phyloP scores from a whole-genome alignment of 345 rosid species.

The Capsella bursapastoris region DNA sequence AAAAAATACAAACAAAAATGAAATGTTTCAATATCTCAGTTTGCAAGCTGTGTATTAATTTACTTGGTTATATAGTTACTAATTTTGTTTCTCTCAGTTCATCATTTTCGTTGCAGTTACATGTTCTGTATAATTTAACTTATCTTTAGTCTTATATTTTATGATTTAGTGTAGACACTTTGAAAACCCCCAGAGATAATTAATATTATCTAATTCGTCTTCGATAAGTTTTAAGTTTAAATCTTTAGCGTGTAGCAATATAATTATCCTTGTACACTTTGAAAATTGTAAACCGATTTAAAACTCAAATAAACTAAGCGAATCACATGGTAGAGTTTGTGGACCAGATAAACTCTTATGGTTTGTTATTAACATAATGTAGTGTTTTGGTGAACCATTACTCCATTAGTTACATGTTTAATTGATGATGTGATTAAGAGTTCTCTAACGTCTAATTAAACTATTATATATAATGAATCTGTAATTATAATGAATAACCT shows the following conservation, averaged over 20 bases:
- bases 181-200: not conserved
- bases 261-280: not conserved
- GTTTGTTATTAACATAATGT: not conserved
- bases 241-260: not conserved
- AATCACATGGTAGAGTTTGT: not conserved
- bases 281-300: not conserved
- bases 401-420: not conserved
- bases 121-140: not conserved
- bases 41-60: not conserved
- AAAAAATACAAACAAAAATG: no score
- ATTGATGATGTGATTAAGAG: not conserved
- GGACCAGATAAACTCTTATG: not conserved
- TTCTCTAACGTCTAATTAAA: slow-evolving; percentile 7
- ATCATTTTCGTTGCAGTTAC: not conserved
- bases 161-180: not conserved
- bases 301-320: not conserved
- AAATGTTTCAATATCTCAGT: not conserved
- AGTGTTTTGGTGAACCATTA: not conserved
- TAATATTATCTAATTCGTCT: not conserved
- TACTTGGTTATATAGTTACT: not conserved
- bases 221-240: not conserved
- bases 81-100: not conserved
- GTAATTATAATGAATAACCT: no score
- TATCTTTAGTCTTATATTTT: not conserved
- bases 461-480: not conserved